These are phyloP conservation scores for Cordyceps sp. DNA, from an alignment of 2,329 filamentous ascomycete genomes.

Conservation along the genomic window DNA sequence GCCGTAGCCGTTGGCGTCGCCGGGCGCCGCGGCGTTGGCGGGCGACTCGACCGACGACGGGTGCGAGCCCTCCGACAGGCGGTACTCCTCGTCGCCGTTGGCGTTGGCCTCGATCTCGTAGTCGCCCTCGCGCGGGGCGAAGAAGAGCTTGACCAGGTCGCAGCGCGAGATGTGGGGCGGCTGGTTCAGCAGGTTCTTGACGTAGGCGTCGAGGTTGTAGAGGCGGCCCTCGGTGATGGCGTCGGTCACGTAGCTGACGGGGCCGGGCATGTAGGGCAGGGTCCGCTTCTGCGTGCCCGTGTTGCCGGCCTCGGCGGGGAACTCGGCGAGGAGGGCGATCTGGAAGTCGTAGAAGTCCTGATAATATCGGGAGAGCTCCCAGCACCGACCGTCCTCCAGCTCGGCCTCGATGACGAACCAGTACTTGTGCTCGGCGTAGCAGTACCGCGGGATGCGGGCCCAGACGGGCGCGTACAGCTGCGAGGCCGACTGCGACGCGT, in stretches of 20 bases:
- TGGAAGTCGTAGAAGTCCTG: constrained; percentile 99
- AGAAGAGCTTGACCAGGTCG: constrained; percentile 75
- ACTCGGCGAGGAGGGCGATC: constrained; percentile 81
- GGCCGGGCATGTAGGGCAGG: constrained; percentile 93
- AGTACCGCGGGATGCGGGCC: constrained; percentile 81
- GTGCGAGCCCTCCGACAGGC: constrained; percentile 54
- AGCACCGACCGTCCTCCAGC: constrained; percentile 78
- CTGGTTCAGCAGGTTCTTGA: constrained; percentile 76
- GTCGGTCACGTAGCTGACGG: constrained; percentile 95
- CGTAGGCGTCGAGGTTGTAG: constrained; percentile 87
- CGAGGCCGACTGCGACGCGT: constrained; percentile 23
- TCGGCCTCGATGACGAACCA: constrained; percentile 94
- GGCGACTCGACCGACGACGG: constrained; percentile 49
- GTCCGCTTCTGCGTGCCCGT: constrained; percentile 63
- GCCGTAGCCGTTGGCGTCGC: constrained; percentile 40
- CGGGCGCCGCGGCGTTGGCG: constrained; percentile 40
- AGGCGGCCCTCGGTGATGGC: constrained; percentile 86
- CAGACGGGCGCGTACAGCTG: constrained; percentile 59
- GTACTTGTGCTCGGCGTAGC: constrained; percentile 93
- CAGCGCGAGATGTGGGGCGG: constrained; percentile 73
- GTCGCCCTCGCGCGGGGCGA: constrained; percentile 76
- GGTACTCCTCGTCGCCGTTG: constrained; percentile 57
- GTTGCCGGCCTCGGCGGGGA: constrained; percentile 85
- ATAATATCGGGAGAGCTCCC: constrained; percentile 89
- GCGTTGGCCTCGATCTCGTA: constrained; percentile 71